Conservation (phyloP, 1,284 basidiomycete genomes). For the Heterobasidion parviporum region DNA sequence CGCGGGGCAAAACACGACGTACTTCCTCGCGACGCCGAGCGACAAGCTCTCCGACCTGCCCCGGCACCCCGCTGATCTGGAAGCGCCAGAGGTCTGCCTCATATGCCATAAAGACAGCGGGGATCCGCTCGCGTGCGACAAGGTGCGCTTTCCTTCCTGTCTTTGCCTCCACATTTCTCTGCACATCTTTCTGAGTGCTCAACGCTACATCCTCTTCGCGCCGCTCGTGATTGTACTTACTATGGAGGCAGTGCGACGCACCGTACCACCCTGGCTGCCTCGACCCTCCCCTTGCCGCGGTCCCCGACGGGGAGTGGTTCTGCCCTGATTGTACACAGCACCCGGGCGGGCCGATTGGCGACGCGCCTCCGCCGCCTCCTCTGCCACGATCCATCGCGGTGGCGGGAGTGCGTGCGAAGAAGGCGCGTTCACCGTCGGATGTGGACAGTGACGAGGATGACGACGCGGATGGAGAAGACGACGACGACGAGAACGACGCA, state of each 20-base stretch:
- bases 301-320: slow-evolving; percentile 93
- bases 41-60: slow-evolving; percentile 66
- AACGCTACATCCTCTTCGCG: not conserved
- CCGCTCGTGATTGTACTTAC: slow-evolving; percentile 1
- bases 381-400: not conserved
- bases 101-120: slow-evolving; percentile 63
- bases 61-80: slow-evolving; percentile 66
- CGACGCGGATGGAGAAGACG: slow-evolving; percentile 6
- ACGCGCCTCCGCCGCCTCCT: slow-evolving; percentile 12
- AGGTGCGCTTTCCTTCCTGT: slow-evolving; percentile 36
- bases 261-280: slow-evolving; percentile 85
- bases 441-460: slow-evolving; percentile 9
- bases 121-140: slow-evolving; percentile 79
- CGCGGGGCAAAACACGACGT: slow-evolving; percentile 78
- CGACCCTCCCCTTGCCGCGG: slow-evolving; percentile 61
- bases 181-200: not conserved
- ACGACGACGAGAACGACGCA: slow-evolving; percentile 1
- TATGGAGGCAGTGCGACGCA: slow-evolving; percentile 63
- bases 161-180: not conserved
- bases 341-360: slow-evolving; percentile 24
- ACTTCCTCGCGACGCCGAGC: slow-evolving; percentile 69
- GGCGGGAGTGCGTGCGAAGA: slow-evolving; percentile 8
- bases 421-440: slow-evolving; percentile 9
- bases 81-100: slow-evolving; percentile 64
- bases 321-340: slow-evolving; percentile 58